Evolutionary conservation across 2,329 filamentous ascomycete genomes (phyloP), one percentile per base, ranked within the genome.

Genomic region (Venturia asperata): DNA sequence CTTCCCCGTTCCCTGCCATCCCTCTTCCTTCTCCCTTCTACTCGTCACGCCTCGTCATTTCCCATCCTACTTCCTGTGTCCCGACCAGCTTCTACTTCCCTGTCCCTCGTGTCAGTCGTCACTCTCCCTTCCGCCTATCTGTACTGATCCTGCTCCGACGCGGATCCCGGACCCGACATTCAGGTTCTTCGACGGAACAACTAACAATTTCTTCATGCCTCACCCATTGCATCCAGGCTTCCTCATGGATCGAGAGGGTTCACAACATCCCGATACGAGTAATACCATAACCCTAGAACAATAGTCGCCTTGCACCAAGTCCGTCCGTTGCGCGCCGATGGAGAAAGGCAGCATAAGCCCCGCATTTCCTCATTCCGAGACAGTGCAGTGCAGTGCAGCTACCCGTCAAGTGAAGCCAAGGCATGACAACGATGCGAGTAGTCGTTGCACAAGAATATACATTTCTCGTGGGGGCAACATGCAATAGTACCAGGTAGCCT

Each of bases 321-420:
- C 47, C 47, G 47, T 49, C 47, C 47, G 47, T 49, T 21, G 47
- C 21, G 47, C 47, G 47, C 21, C 47, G 47, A 49, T 49, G 47
- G 21, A 5, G 21, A 21, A 15, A 24, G 17, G 19, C 24, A 47
- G 45, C 5, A 24, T n/a, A 5, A 47, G 7, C 45, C 45, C 19
- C 45, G 5, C n/a, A 2, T 10, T 21, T 24, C 19, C 6, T 47
- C n/a, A 10, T 24, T 5, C 19, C 19, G 10, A 7, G 9, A 27
- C 47, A 6, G 30, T 34, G 30, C 30, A 6, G 30, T 34, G 30
- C 30, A 21, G 21, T 49, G 47, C 11, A 49, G 47, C 19, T 49
- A 49, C 9, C 47, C 47, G 21, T 49, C 21, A 27, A 13, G 21
- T 49, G 1, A 21, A 13, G 47, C 47, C 47, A 49, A 24, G 47